A percentile compares a stretch with the other conserved stretches of the same genome.
Conservation (phyloP, 352 stramenopile genomes). For the Globisporangium iwayamae region DNA sequence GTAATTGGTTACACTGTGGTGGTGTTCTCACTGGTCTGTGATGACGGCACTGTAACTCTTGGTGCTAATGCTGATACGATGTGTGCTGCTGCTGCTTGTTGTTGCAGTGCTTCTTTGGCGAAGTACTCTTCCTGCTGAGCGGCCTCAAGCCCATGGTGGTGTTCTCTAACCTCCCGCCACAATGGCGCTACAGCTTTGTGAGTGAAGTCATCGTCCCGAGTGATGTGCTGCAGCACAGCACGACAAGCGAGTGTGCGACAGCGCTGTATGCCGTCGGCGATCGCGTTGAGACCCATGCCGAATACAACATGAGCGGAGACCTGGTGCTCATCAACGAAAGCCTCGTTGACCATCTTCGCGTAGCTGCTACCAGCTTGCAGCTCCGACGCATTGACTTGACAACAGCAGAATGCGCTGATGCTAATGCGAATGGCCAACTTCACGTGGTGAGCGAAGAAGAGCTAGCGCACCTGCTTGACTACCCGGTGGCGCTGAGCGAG, state of each 20-base stretch:
- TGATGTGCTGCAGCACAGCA: constrained; percentile 21
- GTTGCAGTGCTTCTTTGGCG: constrained; percentile 54
- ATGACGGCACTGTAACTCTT: background rate
- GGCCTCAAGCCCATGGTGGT: constrained; percentile 64
- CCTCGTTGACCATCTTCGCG: constrained; percentile 15
- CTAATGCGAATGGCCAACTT: background rate
- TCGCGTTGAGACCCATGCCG: constrained; percentile 39
- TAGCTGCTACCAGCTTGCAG: constrained; percentile 11
- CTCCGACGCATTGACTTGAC: constrained; percentile 9
- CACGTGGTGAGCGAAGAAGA: constrained; percentile 29
- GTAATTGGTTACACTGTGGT: constrained; percentile 10
- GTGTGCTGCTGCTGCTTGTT: constrained; percentile 3
- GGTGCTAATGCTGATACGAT: background rate
- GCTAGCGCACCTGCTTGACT: constrained; percentile 51
- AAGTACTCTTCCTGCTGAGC: constrained; percentile 61
- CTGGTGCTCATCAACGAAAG: constrained; percentile 40
- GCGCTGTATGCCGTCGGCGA: constrained; percentile 23
- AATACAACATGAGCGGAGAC: constrained; percentile 43
- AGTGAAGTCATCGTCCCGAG: constrained; percentile 36
- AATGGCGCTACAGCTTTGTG: constrained; percentile 43
- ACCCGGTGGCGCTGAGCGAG: constrained; percentile 60
- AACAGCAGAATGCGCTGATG: background rate
- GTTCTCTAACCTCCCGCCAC: constrained; percentile 56
- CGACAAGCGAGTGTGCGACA: background rate
- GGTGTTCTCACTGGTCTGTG: background rate